phyloP scores from a whole-genome alignment of 192 early-diverging fungal species.

The Allomyces javanicus region DNA sequence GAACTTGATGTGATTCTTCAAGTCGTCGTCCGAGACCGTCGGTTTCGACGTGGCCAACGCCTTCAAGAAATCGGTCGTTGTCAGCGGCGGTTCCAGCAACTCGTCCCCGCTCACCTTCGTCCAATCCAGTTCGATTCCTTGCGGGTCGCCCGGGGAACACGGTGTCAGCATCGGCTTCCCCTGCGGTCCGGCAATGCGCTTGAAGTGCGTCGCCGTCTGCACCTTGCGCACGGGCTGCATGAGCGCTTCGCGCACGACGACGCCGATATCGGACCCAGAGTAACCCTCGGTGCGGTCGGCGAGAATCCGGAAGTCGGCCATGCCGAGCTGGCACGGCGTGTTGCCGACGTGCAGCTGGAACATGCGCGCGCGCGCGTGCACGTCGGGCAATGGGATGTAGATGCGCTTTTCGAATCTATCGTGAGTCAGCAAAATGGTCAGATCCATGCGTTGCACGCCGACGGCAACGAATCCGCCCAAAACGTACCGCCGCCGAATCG shows the following conservation, averaged over 20 bases:
- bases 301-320: slow-evolving; percentile 51
- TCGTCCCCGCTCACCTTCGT: slow-evolving; percentile 62
- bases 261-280: slow-evolving; percentile 90
- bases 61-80: slow-evolving; percentile 62
- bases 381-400: slow-evolving; percentile 90
- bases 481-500: slow-evolving; percentile 60
- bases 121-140: slow-evolving; percentile 77
- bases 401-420: slow-evolving; percentile 88
- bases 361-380: slow-evolving; percentile 68
- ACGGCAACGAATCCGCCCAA: slow-evolving; percentile 1
- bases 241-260: slow-evolving; percentile 84
- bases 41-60: slow-evolving; percentile 55
- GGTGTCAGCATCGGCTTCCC: slow-evolving; percentile 53
- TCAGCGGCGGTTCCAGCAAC: slow-evolving; percentile 78
- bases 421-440: slow-evolving; percentile 1
- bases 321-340: slow-evolving; percentile 60
- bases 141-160: slow-evolving; percentile 81
- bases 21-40: slow-evolving; percentile 66
- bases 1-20: slow-evolving; percentile 69
- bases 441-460: not conserved
- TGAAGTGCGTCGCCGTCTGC: slow-evolving; percentile 82
- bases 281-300: slow-evolving; percentile 74
- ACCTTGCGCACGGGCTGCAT: slow-evolving; percentile 96
- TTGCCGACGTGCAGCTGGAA: slow-evolving; percentile 82
- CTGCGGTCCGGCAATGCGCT: slow-evolving; percentile 25